Base-by-base conservation (phyloP, 805 yeast genomes). In the Kuraishia floccosa region DNA sequence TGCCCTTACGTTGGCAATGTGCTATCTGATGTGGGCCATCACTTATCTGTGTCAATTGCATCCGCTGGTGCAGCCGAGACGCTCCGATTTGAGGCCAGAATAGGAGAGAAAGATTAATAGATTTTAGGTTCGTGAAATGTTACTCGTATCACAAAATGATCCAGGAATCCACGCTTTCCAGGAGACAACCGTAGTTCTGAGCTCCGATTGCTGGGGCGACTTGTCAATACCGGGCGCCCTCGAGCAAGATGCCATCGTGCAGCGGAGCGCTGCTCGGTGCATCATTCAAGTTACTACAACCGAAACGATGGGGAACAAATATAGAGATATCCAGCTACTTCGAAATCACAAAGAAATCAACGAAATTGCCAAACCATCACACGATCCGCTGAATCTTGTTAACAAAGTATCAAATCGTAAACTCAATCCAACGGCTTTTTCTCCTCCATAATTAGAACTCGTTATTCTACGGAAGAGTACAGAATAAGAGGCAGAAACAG, bases 21-120 rank as follows among this genome's bases (percentile, higher is more conserved):
- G 39, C 63, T 80, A 21, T 67, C 68, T 53, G 65, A 77, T 49
- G 73, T 72, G 39, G 63, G 96, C 96, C 20, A 76, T 86, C 46
- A 86, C 96, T 6, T 86, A 85, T 50, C 63, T 86, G 41, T 67
- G 75, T 35, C 96, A 87, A 52, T 62, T 87, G 36, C 96, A 87
- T 56, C 96, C 96, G 5, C 64, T 87, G 47, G 94, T 84, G 36
- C 85, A 73, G 26, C 96, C 96, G 25, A 81, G 80, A 52, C 74
- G 96, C 46, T 73, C 93, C 2, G 95, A 87, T 48, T 58, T 86
- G 52, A 76, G 96, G 59, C 94, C 93, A 7, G 95, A 86, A 53
- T 72, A 43, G 36, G 65, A 67, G 9, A 67, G 59, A 32, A 44
- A 39, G 30, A 15, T 16, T 19, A 30, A 17, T 22, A 17, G 15